Evolutionary conservation across 2,329 filamentous ascomycete genomes (phyloP), one percentile per base, ranked within the genome.

Genomic region (Helminthosporium solani): DNA sequence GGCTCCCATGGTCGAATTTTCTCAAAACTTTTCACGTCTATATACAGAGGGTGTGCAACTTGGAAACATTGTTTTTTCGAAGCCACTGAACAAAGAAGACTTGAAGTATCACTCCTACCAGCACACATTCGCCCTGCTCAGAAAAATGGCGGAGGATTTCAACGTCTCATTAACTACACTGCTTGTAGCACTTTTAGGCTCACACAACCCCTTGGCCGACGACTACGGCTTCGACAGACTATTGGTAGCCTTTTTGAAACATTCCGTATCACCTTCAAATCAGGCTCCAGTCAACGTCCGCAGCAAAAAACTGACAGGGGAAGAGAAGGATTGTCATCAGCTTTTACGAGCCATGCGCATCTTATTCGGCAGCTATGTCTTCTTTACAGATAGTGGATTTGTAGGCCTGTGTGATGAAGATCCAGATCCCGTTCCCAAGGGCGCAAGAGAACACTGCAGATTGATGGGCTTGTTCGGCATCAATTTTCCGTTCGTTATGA

Each of bases 401-500:
- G 28, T 47, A 8, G 40, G 45, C 5, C 33, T 47, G 7, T 21
- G 20, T 30, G 14, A 36, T 18, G 34, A 36, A 16, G 19, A 21
- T 35, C 23, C 40, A 30, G 35, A 23, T 23, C 30, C 8, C 18
- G 18, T 35, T 19, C 27, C 21, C 23, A 12, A 38, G 16, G 34
- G 15, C 25, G 40, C 2, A 40, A 3, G 16, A 47, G 3, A 44
- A 42, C 2, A 4, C 12, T 6, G 52, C 47, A 14, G 47, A 57
- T 35, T 57, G 1, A 47, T 40, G 4, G 54, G 54, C 4, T 47
- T 57, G 9, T 47, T 57, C 25, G 52, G 52, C 14, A 46, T 57
- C 41, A 53, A 55, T 19, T 52, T 53, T 31, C 54, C 54, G 0
- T 57, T 55, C 25, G 35, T 55, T 8, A 35, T 57, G 7, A 38